Evolutionary conservation across 495 filamentous ascomycete genomes (phyloP).

Genomic region (Lineolata rhizophorae): DNA sequence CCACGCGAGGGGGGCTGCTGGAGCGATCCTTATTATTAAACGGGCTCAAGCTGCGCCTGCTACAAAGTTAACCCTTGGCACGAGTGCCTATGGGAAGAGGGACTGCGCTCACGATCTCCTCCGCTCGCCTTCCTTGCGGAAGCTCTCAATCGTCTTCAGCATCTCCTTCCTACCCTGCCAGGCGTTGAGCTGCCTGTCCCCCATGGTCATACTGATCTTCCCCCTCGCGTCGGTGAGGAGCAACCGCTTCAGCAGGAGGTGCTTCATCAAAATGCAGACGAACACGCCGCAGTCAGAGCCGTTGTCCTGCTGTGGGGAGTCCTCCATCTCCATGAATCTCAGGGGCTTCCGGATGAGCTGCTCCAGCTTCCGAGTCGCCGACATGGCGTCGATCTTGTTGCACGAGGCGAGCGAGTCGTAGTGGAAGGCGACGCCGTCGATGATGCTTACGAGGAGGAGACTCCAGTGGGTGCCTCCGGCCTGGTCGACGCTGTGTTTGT

Average conservation of each 20-base stretch:
- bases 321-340: conserved; percentile 52
- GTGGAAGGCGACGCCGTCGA: conserved; percentile 86
- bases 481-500: conserved; percentile 48
- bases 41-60: not conserved
- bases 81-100: not conserved
- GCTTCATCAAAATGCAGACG: conserved; percentile 82
- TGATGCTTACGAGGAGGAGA: conserved; percentile 65
- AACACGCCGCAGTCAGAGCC: conserved; percentile 87
- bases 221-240: conserved; percentile 49
- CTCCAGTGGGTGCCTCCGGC: conserved; percentile 91
- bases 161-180: conserved; percentile 62
- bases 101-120: conserved; percentile 60
- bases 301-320: conserved; percentile 83
- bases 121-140: conserved; percentile 63
- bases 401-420: conserved; percentile 74
- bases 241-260: conserved; percentile 67
- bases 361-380: conserved; percentile 37
- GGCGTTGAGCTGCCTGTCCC: conserved; percentile 57
- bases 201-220: conserved; percentile 88
- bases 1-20: not conserved
- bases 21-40: not conserved
- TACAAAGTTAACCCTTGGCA: not conserved
- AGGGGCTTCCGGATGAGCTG: conserved; percentile 40
- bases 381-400: conserved; percentile 50
- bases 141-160: conserved; percentile 58